Conservation (phyloP, 1,284 basidiomycete genomes). For the Athelia psychrophila region DNA sequence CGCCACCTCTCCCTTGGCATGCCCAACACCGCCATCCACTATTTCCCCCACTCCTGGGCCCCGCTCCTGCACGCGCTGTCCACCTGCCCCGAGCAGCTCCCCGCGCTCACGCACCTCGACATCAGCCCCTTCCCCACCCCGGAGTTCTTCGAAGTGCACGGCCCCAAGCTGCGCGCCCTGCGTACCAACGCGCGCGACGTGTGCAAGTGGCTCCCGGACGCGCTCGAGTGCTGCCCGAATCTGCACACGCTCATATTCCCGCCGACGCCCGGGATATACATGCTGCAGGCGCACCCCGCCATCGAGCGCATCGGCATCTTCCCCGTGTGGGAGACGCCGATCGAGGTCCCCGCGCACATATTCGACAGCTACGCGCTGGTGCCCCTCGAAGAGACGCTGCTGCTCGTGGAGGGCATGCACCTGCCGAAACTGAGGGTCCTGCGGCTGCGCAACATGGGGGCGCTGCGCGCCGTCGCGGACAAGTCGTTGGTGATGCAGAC, state of each 20-base stretch:
- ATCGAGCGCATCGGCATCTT: conserved; percentile 29
- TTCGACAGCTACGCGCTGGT: conserved; percentile 23
- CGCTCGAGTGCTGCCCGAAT: conserved; percentile 33
- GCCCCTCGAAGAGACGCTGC: conserved; percentile 36
- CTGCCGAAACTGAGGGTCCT: conserved; percentile 33
- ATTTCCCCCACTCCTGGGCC: conserved; percentile 34
- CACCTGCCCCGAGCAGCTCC: conserved; percentile 28
- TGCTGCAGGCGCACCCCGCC: conserved; percentile 20
- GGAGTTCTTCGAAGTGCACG: conserved; percentile 35
- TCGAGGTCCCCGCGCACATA: conserved; percentile 24
- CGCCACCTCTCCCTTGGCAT: conserved; percentile 36
- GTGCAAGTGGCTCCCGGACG: conserved; percentile 27
- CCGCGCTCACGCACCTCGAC: conserved; percentile 36
- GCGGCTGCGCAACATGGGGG: conserved; percentile 36
- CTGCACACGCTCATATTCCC: conserved; percentile 34
- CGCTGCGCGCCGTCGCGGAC: conserved; percentile 29
- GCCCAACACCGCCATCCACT: conserved; percentile 19
- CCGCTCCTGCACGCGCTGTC: conserved; percentile 33
- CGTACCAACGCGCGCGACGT: conserved; percentile 28
- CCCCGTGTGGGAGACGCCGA: conserved; percentile 24
- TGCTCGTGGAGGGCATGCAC: conserved; percentile 32
- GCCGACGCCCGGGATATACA: conserved; percentile 19
- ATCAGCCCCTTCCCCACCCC: conserved; percentile 37
- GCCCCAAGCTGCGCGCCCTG: conserved; percentile 35
- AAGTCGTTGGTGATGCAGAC: conserved; percentile 27